Conservation (phyloP, 2,329 filamentous ascomycete genomes). For the Colletotrichum brevisporum region DNA sequence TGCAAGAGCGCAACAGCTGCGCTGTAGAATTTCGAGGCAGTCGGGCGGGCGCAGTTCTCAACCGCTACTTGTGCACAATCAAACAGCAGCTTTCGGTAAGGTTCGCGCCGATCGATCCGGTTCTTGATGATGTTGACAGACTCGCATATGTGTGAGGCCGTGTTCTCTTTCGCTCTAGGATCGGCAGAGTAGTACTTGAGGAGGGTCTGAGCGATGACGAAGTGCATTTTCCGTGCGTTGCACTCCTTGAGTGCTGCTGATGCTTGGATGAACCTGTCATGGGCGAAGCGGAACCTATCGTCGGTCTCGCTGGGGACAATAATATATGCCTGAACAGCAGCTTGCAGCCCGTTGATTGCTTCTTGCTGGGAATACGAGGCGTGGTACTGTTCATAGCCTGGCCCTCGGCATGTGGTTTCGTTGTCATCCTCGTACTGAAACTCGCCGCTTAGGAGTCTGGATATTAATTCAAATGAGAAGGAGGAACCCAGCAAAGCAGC, state of each 20-base stretch:
- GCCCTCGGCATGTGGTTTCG: constrained; percentile 49
- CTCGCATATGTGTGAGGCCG: constrained; percentile 85
- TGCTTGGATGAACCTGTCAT: constrained; percentile 88
- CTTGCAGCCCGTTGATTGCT: constrained; percentile 84
- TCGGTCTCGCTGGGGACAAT: constrained; percentile 87
- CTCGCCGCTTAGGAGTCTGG: constrained; percentile 81
- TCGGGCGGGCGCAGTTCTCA: constrained; percentile 86
- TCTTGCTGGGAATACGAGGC: constrained; percentile 74
- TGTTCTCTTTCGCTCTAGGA: constrained; percentile 76
- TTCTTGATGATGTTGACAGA: constrained; percentile 81
- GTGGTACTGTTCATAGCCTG: constrained; percentile 48
- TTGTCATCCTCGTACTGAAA: constrained; percentile 72
- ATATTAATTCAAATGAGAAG: constrained; percentile 87
- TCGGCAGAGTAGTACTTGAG: constrained; percentile 77
- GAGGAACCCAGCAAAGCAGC: constrained; percentile 84
- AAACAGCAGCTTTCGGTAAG: constrained; percentile 82
- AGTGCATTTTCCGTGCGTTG: constrained; percentile 86
- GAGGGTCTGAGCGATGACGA: constrained; percentile 85
- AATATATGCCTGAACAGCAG: constrained; percentile 73
- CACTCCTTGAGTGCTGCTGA: constrained; percentile 78
- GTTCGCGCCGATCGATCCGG: constrained; percentile 70
- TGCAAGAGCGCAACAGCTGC: constrained; percentile 86
- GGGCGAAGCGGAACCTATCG: constrained; percentile 88
- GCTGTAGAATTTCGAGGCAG: constrained; percentile 85
- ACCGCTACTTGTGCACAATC: constrained; percentile 84